Base-by-base conservation (phyloP, 2,329 filamentous ascomycete species). In the Diaporthe helianthi region DNA sequence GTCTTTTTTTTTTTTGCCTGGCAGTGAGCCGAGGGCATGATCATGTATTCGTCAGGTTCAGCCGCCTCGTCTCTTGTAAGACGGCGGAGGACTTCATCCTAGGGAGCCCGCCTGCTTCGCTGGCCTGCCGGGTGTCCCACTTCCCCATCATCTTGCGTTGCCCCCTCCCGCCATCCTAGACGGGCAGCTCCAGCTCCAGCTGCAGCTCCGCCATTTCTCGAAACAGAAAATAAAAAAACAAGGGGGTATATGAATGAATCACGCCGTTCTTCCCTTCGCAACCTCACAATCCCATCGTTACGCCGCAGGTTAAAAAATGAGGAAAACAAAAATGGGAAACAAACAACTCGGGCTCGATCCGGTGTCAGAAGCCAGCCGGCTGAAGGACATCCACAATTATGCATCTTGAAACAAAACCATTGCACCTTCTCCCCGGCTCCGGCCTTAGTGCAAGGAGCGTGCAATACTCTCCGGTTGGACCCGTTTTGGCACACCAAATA, bases 191-290 rank as follows among this genome's bases (percentile, higher is more conserved):
- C 65, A 17, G 24, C 38, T 38, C 52, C 19, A 38, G 26, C 38
- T 38, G 41, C 19, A 38, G 26, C 52, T 51, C 65, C 41, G n/a
- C 31, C 22, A 29, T 26, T 55, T 41, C n/a, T 51, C 41, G 46
- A 67, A 67, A 31, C n/a, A 49, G n/a, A 67, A 58, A 58, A 55
- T 58, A 33, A 49, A 67, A 33, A 53, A 54, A 67, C 44, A 38
- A 49, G 52, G 65, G 65, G 53, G 54, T 67, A 67, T 67, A 53
- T 65, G 52, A 67, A 67, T 67, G 36, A 58, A 51, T 26, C 65
- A 58, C 44, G 46, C 44, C 22, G 52, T 41, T 67, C 61, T 65
- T 24, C n/a, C 58, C 47, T n/a, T n/a, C 29, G 41, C 58, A 63
- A 49, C 29, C 58, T 61, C 58, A 63, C 41, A 31, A 49, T 13